Percentiles rank a stretch among this genome's conserved stretches.
Conservation (phyloP, 495 filamentous ascomycete species). For the Penicillium goetzii region DNA sequence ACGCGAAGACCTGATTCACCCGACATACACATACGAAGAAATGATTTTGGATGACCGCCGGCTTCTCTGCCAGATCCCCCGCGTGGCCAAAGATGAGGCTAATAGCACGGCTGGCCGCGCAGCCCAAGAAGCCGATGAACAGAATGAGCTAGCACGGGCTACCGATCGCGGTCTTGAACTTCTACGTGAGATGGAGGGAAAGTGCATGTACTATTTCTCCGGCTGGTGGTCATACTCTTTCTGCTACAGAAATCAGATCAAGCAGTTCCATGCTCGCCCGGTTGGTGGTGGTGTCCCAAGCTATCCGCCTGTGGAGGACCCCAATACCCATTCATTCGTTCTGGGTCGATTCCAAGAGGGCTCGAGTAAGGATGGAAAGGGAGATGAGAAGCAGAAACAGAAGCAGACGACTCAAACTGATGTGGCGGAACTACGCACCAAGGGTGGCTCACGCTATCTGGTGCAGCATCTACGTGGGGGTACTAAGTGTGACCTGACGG, state of each 20-base stretch:
- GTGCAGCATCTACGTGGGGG: slow-evolving; percentile 86
- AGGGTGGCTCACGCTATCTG: slow-evolving; percentile 86
- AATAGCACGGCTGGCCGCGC: slow-evolving; percentile 61
- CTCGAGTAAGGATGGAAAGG: slow-evolving; percentile 27
- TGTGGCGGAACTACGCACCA: slow-evolving; percentile 71
- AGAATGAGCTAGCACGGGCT: slow-evolving; percentile 82
- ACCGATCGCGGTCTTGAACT: slow-evolving; percentile 86
- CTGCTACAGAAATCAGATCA: slow-evolving; percentile 86
- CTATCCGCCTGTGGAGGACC: slow-evolving; percentile 75
- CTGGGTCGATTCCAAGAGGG: slow-evolving; percentile 63
- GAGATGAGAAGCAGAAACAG: slow-evolving; percentile 33
- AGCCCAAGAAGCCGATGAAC: slow-evolving; percentile 64
- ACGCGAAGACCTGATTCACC: not conserved
- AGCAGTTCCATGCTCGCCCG: slow-evolving; percentile 88
- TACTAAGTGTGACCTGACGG: slow-evolving; percentile 88
- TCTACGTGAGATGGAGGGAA: slow-evolving; percentile 81
- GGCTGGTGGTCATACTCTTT: slow-evolving; percentile 99
- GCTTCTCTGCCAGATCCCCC: slow-evolving; percentile 86
- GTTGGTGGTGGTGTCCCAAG: slow-evolving; percentile 64
- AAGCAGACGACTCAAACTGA: slow-evolving; percentile 35
- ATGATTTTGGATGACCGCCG: slow-evolving; percentile 70
- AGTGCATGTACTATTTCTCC: slow-evolving; percentile 85
- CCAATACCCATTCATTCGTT: slow-evolving; percentile 74
- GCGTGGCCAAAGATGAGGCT: slow-evolving; percentile 53
- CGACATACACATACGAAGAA: slow-evolving; percentile 43